These are phyloP conservation scores for Debaryomyces castellii DNA, from an alignment of 805 yeast species.

Conservation along the genomic window DNA sequence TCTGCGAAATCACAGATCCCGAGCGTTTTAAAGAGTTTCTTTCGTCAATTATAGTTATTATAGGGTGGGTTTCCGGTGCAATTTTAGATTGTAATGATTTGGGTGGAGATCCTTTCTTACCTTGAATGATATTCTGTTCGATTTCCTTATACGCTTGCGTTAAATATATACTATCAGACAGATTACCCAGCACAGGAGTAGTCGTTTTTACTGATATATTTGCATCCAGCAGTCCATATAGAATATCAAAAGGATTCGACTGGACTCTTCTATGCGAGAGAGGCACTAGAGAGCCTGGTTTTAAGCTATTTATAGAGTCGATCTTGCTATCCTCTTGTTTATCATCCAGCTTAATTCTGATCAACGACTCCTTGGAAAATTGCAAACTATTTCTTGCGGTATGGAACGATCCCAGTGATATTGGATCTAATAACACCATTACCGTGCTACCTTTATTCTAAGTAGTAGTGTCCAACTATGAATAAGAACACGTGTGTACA, in stretches of 20 bases:
- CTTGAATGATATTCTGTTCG: conserved; percentile 5
- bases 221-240: conserved; percentile 16
- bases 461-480: background rate
- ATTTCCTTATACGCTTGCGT: conserved; percentile 4
- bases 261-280: conserved; percentile 9
- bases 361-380: background rate
- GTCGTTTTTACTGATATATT: background rate
- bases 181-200: background rate
- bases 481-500: no score
- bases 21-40: conserved; percentile 16
- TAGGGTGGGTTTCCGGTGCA: background rate
- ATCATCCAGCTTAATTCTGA: background rate
- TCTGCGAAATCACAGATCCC: conserved; percentile 28
- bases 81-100: background rate
- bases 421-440: conserved; percentile 2
- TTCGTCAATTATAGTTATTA: conserved; percentile 25
- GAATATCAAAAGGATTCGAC: conserved; percentile 29
- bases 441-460: background rate
- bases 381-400: conserved; percentile 1
- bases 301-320: no score
- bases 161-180: background rate
- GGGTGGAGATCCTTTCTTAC: conserved; percentile 1
- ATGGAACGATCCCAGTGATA: conserved; percentile 13
- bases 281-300: background rate
- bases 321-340: background rate